Evolutionary conservation across 2,329 filamentous ascomycete genomes (phyloP), one percentile per base, ranked within the genome.

Genomic region (Fusarium verrucosum): DNA sequence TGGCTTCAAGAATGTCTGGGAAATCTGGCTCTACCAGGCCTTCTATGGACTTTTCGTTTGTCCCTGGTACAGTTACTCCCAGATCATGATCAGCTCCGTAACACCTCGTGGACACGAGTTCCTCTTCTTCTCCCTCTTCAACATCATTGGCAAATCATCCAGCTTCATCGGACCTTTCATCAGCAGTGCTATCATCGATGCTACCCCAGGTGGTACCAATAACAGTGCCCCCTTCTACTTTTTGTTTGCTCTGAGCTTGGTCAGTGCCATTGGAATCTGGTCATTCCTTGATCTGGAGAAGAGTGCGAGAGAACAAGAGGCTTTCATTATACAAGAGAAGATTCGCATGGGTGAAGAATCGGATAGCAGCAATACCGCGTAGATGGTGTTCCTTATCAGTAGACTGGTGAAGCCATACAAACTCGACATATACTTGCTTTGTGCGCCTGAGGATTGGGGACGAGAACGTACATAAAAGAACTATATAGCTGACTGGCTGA

Each of bases 41-140:
- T 88, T 87, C 64, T 90, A 89, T 67, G 88, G 88, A 0, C 77
- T 91, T 1, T 82, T 89, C 42, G 85, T 90, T 8, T 89, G 87
- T 62, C 87, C 88, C 0, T 90, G 87, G 87, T 90, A 90, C 74
- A 87, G 85, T 43, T 91, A 91, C 74, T 86, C 83, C 0, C 88
- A 90, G 72, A 90, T 88, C 68, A 88, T 91, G 83, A 91, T 91
- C 65, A 86, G 83, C 4, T 88, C 89, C 66, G 87, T 91, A 3
- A 89, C 87, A 0, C 88, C 88, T 0, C 80, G 86, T 7, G 88
- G 88, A 33, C 87, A 89, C 69, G 89, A 90, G 65, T 90, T 89
- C 68, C 77, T 91, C 11, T 91, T 91, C 79, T 91, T 91, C 80
- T 85, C 82, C 42, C 75, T 91, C 2, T 90, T 90, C 75, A 87